Base-by-base conservation (phyloP, 768 basidiomycete genomes). In the Pholiota conissans region DNA sequence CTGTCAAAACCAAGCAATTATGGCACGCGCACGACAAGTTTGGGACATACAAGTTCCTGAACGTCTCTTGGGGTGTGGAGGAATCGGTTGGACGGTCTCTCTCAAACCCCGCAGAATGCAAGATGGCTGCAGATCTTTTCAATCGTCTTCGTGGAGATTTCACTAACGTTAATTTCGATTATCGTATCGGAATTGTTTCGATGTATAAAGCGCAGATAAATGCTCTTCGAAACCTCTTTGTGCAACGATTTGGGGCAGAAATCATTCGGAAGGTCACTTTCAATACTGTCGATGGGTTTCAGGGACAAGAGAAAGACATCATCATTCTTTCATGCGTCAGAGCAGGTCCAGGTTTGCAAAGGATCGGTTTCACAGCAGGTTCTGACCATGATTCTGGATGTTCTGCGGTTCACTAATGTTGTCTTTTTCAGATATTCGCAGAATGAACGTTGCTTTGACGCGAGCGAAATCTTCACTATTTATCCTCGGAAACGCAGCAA, bases 391-490 rank as follows among this genome's bases (percentile, higher is more conserved):
- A 6, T 57, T 49, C 29, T 18, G 20, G 30, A 27, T 40, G 49
- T 28, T 52, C 9, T 18, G 49, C 14, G 6, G 11, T 52, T 32
- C 57, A 30, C 42, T 61, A 2, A 65, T 46, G 14, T 22, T 20
- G 13, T 30, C 20, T 27, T 28, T 13, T 55, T 8, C 51, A 85
- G 91, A 96, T 70, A 70, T 80, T 20, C 87, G 95, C 42, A 88
- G 96, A 42, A 96, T 98, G 91, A 98, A 99, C 71, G 96, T 99
- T n/a, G 95, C 95, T 27, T 75, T 99, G 24, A 99, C 96, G n/a
- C 87, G 97, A 64, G 93, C 96, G 2, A 91, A 90, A 65, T 93
- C 93, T 6, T 97, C 96, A 9, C 74, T 99, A 2, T 99, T 95
- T 71, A 87, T 99, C 55, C 79, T 99, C 28, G 97, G 97, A 6